Evolutionary conservation across 352 stramenopile species (phyloP).

Genomic region (Pythium angustatum): DNA sequence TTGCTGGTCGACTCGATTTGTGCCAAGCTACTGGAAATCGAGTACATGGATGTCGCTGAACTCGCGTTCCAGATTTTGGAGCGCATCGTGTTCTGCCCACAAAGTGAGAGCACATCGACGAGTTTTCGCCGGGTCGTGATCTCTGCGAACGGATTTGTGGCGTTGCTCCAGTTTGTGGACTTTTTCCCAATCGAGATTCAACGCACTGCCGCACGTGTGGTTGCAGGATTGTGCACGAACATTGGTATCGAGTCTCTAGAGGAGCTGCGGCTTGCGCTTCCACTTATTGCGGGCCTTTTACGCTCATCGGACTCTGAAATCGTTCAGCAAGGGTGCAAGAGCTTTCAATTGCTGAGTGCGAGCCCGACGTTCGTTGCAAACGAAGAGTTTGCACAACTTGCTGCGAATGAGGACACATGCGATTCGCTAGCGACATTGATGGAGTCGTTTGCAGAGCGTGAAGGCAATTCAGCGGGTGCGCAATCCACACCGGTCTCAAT

Average conservation of each 20-base stretch:
- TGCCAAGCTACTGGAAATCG: slow-evolving; percentile 71
- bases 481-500: neutral
- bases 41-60: slow-evolving; percentile 85
- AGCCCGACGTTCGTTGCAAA: slow-evolving; percentile 44
- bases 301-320: slow-evolving; percentile 60
- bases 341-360: slow-evolving; percentile 48
- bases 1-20: slow-evolving; percentile 58
- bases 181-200: slow-evolving; percentile 82
- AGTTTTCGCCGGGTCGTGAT: slow-evolving; percentile 50
- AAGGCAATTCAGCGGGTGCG: too few species aligned
- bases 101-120: neutral
- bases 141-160: slow-evolving; percentile 62
- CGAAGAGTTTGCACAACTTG: slow-evolving; percentile 36
- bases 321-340: slow-evolving; percentile 48
- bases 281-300: slow-evolving; percentile 49
- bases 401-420: slow-evolving; percentile 49
- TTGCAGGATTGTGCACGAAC: slow-evolving; percentile 52
- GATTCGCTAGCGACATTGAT: slow-evolving; percentile 33
- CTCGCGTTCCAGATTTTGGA: slow-evolving; percentile 70
- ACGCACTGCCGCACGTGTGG: slow-evolving; percentile 54
- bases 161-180: slow-evolving; percentile 76
- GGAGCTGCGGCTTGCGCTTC: slow-evolving; percentile 41
- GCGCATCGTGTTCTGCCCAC: slow-evolving; percentile 41
- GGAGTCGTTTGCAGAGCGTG: slow-evolving; percentile 9
- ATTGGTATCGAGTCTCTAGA: slow-evolving; percentile 32